Evolutionary conservation across 371 early-diverging fungal genomes (phyloP).

Genomic region (Polyrhizophydium stewartii): DNA sequence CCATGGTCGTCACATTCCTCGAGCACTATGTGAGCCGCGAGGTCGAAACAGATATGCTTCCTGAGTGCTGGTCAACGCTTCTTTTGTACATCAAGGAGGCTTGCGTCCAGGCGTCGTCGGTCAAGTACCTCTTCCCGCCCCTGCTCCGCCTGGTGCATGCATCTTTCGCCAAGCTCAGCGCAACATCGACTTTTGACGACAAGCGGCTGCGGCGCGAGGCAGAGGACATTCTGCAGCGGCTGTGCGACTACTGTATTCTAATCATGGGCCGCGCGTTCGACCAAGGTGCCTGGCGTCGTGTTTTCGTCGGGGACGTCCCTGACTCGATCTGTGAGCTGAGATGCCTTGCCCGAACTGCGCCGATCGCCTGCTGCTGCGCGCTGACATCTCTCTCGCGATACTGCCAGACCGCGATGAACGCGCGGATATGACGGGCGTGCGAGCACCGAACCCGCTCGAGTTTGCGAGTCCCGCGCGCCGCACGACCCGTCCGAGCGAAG

Average conservation of each 20-base stretch:
- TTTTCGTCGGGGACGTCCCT: background rate
- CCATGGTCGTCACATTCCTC: background rate
- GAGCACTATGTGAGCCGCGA: background rate
- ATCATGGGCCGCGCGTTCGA: conserved; percentile 75
- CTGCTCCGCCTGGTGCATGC: conserved; percentile 58
- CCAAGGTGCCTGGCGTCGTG: conserved; percentile 67
- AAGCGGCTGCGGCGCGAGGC: conserved; percentile 61
- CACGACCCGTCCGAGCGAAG: conserved; percentile 3
- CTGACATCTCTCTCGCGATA: too few relatives aligned
- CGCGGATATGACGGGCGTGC: background rate
- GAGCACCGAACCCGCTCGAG: conserved; percentile 3
- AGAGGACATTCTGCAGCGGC: conserved; percentile 64
- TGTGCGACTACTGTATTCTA: conserved; percentile 71
- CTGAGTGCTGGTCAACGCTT: background rate
- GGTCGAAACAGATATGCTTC: background rate
- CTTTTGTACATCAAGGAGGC: conserved; percentile 60
- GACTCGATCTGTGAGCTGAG: conserved; percentile 3
- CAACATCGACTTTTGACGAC: conserved; percentile 54
- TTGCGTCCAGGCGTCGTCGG: conserved; percentile 54
- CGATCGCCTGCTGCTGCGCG: too few relatives aligned
- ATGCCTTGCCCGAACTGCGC: too few relatives aligned
- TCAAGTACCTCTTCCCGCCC: conserved; percentile 60
- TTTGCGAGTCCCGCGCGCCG: background rate
- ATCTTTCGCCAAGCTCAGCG: conserved; percentile 47
- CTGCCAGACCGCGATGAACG: background rate